phyloP scores from a whole-genome alignment of 306 rosid species.

The Lathyrus tuberosus region DNA sequence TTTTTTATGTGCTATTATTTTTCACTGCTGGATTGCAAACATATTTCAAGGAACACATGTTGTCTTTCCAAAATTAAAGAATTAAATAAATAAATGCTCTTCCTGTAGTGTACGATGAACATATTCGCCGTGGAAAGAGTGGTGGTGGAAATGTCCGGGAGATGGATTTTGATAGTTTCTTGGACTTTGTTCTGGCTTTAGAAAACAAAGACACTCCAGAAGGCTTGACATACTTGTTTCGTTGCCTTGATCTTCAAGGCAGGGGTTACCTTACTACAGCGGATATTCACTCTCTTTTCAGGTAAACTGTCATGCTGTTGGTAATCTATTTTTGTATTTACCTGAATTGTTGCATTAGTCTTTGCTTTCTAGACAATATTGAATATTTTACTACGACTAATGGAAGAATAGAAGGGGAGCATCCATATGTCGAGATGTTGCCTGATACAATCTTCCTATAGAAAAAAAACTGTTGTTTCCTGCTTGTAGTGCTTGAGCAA shows the following conservation, averaged over 20 bases:
- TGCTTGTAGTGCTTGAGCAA: conserved; percentile 68
- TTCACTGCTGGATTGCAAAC: conserved; percentile 18
- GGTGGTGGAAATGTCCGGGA: conserved; percentile 83
- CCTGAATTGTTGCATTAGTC: not conserved
- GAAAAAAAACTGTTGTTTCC: conserved; percentile 69
- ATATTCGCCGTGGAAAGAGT: conserved; percentile 76
- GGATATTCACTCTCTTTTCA: conserved; percentile 95
- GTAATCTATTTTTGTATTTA: conserved; percentile 7
- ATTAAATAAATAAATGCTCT: conserved; percentile 31
- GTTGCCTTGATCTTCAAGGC: conserved; percentile 97
- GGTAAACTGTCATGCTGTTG: conserved; percentile 52
- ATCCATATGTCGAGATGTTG: conserved; percentile 70
- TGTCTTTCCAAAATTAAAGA: not conserved
- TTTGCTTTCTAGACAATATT: conserved; percentile 25
- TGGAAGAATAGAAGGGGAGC: conserved; percentile 96
- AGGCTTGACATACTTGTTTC: conserved; percentile 92
- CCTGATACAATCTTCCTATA: conserved; percentile 91
- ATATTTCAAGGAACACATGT: not conserved
- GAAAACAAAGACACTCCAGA: conserved; percentile 99
- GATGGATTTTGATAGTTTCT: conserved; percentile 89
- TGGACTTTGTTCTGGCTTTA: conserved; percentile 92
- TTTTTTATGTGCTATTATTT: not conserved
- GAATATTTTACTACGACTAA: conserved; percentile 30
- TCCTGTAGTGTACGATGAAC: conserved; percentile 86
- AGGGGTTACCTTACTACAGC: conserved; percentile 93